These are phyloP conservation scores for Fragaria iinumae DNA, from an alignment of 306 rosid species.

Conservation along the genomic window DNA sequence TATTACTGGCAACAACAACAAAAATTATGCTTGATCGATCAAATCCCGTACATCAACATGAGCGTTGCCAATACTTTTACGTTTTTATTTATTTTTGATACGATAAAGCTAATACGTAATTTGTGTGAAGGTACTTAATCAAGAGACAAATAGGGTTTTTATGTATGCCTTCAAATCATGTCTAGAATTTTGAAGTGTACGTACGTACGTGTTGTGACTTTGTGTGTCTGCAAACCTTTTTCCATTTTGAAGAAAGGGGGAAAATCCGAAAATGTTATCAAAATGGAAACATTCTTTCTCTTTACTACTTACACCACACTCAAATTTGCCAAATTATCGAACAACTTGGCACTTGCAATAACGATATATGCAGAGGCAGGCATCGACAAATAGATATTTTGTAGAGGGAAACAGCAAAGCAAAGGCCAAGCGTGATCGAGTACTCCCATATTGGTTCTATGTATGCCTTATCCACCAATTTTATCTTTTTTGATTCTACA, in stretches of 20 bases:
- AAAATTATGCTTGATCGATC: no score
- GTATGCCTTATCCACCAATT: slow-evolving; percentile 15
- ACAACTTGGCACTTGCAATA: slow-evolving; percentile 16
- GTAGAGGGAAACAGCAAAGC: slow-evolving; percentile 31
- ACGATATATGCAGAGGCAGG: not conserved
- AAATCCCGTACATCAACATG: no score
- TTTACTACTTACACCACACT: not conserved
- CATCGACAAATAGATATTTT: slow-evolving; percentile 12
- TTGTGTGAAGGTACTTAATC: no score
- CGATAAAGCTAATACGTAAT: no score
- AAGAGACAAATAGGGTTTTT: no score
- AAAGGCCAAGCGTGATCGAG: slow-evolving; percentile 2
- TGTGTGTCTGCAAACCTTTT: not conserved
- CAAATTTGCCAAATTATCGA: slow-evolving; percentile 13
- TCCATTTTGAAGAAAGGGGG: not conserved
- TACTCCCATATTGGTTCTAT: not conserved
- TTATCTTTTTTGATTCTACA: slow-evolving; percentile 2
- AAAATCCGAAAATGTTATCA: not conserved
- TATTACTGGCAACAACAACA: no score
- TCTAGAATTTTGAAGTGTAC: no score
- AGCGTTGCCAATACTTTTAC: no score
- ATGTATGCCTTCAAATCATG: no score
- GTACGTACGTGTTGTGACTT: no score
- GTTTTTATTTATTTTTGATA: no score
- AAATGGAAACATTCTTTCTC: slow-evolving; percentile 14